Percentiles rank a stretch among this genome's conserved stretches.
Conservation (phyloP, 2,329 filamentous ascomycete genomes). For the Fusarium algeriense region DNA sequence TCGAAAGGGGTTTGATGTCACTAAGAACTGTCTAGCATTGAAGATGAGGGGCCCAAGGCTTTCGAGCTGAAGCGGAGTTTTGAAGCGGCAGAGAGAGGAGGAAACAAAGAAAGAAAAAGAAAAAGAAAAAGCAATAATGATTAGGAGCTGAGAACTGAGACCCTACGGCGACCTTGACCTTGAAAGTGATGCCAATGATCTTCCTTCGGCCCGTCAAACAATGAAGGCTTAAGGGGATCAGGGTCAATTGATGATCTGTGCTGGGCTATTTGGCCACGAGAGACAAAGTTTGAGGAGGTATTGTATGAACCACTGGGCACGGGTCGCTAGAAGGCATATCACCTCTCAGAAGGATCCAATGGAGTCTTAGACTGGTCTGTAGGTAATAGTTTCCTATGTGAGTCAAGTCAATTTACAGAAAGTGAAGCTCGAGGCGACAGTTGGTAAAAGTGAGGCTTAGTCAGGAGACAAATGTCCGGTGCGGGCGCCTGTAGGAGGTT, state of each 20-base stretch:
- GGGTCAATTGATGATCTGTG: slow-evolving; percentile 15
- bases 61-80: slow-evolving; percentile 12
- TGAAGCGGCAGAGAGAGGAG: slow-evolving; percentile 13
- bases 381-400: slow-evolving; percentile 12
- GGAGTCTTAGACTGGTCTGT: slow-evolving; percentile 7
- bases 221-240: not conserved
- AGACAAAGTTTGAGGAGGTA: slow-evolving; percentile 3
- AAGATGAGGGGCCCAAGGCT: slow-evolving; percentile 23
- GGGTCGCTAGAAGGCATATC: slow-evolving; percentile 13
- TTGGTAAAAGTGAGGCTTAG: slow-evolving; percentile 9
- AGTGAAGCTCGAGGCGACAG: not conserved
- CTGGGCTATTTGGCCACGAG: slow-evolving; percentile 12
- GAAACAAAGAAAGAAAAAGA: not conserved
- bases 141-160: not conserved
- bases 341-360: slow-evolving; percentile 18
- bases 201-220: slow-evolving; percentile 13
- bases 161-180: not conserved
- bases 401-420: slow-evolving; percentile 14
- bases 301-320: slow-evolving; percentile 19
- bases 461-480: not conserved
- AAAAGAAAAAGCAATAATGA: not conserved
- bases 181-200: slow-evolving; percentile 9
- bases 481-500: slow-evolving; percentile 2
- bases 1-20: slow-evolving; percentile 38
- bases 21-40: slow-evolving; percentile 36